Base-by-base conservation (phyloP, 164 flowering plant species). In the Cinnamomum micranthum region DNA sequence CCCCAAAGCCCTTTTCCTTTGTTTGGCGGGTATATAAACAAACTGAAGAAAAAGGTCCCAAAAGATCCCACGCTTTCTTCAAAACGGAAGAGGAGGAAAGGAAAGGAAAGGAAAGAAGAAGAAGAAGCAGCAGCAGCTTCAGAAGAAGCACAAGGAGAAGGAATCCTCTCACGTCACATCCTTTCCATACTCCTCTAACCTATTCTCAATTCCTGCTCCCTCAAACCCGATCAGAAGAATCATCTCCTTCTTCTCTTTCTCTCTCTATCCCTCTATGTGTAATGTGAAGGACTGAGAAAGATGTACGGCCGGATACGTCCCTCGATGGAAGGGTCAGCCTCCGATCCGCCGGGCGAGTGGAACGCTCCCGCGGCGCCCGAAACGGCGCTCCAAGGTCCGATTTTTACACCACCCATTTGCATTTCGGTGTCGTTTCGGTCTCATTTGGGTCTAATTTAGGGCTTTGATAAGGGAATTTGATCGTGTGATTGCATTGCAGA, bases 321-420 rank as follows among this genome's bases (percentile, higher is more conserved):
- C 17, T 76, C 67, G 15, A 79, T 84, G 80, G 86, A 81, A 69
- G 90, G 88, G 75, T 74, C 85, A 15, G 77, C 82, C 35, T 69
- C 86, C 81, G 94, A 82, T 79, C 47, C 47, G 47, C 0, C 47
- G 47, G 47, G 47, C 47, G 11, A 41, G 2, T 41, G 47, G 47
- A 41, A 41, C 47, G 11, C 47, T 41, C 47, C 47, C 11, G 1
- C 47, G n/a, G n/a, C n/a, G 47, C 88, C 80, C 78, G 69, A 85
- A 33, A 77, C 91, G n/a, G 90, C 90, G 17, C 80, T 91, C 33
- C 90, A 88, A 88, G 97, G 97, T 91, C n/a, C 33, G 80, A 47
- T 77, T 28, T 11, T 19, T 41, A 41, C 24, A 51, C 9, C 77
- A 68, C 80, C 73, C 50, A 24, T 41, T 67, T 75, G 64, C 17